These are phyloP conservation scores for Cubamyces sp. DNA, from an alignment of 768 basidiomycete species.

Conservation along the genomic window DNA sequence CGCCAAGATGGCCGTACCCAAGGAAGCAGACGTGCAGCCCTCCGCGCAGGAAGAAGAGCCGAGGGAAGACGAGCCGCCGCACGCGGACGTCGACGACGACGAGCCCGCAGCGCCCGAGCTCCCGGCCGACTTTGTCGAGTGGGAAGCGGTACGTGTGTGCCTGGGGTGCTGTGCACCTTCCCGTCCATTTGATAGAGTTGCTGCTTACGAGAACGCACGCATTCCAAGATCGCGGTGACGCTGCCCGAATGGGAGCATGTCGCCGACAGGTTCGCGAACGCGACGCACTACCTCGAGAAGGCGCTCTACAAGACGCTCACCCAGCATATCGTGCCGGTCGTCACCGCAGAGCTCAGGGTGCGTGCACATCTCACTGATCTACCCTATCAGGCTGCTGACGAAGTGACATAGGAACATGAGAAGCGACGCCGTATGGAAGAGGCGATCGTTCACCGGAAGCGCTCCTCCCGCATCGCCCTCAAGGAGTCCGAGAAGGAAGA, in stretches of 20 bases:
- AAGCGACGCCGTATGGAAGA: constrained; percentile 68
- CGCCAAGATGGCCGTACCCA: background rate
- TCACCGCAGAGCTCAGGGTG: constrained; percentile 71
- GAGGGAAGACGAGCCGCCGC: constrained; percentile 24
- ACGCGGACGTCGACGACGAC: no score
- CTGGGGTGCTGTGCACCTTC: background rate
- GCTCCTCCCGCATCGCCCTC: constrained; percentile 85
- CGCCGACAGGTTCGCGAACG: constrained; percentile 72
- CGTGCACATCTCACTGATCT: constrained; percentile 22
- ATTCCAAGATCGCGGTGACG: constrained; percentile 74
- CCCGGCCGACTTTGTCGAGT: constrained; percentile 73
- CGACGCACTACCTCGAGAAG: constrained; percentile 81
- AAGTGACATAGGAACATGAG: constrained; percentile 56
- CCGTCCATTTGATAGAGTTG: background rate
- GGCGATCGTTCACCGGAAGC: constrained; percentile 82
- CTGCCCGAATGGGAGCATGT: constrained; percentile 86
- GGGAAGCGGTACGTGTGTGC: constrained; percentile 80
- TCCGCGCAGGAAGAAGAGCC: constrained; percentile 22
- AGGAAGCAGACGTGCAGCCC: background rate
- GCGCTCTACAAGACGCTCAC: constrained; percentile 70
- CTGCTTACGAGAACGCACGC: background rate
- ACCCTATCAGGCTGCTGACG: background rate
- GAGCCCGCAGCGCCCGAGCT: constrained; percentile 30
- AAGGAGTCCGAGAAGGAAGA: constrained; percentile 83
- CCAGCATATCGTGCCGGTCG: constrained; percentile 69